Percentiles rank a stretch among this genome's conserved stretches.
Conservation (phyloP, 2,329 filamentous ascomycete species). For the Trichoderma asperellum region DNA sequence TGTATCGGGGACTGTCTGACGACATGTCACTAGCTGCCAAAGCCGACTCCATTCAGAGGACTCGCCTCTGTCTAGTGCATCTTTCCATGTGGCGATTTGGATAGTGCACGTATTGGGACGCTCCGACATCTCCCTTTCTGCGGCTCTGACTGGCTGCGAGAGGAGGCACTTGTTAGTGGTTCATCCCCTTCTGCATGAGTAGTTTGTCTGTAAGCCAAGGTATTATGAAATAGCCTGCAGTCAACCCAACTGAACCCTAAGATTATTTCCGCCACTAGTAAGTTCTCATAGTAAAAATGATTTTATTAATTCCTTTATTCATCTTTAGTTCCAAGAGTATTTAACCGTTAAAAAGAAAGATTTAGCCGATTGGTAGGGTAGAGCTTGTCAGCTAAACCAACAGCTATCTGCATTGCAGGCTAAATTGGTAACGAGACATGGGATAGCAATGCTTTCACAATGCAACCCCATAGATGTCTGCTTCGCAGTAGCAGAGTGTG, state of each 20-base stretch:
- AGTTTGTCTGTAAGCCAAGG: neutral
- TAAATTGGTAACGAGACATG: neutral
- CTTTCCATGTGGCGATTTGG: constrained; percentile 19
- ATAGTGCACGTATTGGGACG: constrained; percentile 1
- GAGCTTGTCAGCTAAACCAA: neutral
- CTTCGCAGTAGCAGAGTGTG: neutral
- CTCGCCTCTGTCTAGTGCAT: constrained; percentile 18
- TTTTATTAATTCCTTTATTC: neutral
- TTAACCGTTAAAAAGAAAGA: neutral
- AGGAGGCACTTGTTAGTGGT: constrained; percentile 21
- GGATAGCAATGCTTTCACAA: neutral
- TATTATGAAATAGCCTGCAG: neutral
- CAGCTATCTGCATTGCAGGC: neutral
- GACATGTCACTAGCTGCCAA: constrained; percentile 26
- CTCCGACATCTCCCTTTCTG: constrained; percentile 14
- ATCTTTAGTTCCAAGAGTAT: neutral
- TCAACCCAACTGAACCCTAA: neutral
- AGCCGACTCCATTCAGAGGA: constrained; percentile 13
- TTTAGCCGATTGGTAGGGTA: neutral
- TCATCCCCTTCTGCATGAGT: neutral
- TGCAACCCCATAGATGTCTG: neutral
- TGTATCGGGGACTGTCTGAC: constrained; percentile 7
- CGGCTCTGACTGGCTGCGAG: constrained; percentile 26
- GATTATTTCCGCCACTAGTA: neutral
- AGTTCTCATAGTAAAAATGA: neutral